Base-by-base conservation (phyloP, 352 stramenopile species). In the Phytophthora nicotianae region DNA sequence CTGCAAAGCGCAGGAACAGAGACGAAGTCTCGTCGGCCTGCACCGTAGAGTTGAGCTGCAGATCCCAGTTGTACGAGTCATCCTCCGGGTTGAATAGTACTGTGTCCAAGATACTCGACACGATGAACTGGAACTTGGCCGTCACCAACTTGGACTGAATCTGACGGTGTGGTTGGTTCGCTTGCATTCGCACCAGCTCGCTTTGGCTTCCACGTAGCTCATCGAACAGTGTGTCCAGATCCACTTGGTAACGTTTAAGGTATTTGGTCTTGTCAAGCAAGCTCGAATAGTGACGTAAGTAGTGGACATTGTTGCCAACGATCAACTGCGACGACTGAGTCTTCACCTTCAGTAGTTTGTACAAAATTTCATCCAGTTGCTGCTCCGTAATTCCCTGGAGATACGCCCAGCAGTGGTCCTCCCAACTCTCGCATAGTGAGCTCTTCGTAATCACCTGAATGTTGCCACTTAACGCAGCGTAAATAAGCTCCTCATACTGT, bases 341-440 rank as follows among this genome's bases (percentile, higher is more conserved):
- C 68, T 96, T 96, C 21, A 92, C 71, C 60, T 90, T 79, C 2
- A 92, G 64, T 24, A 94, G 59, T 33, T 88, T 86, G 52, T 79
- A 73, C 20, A 94, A 48, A 3, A 79, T 72, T 29, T 90, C 82
- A 43, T 96, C 87, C n/a, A 89, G 59, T 57, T 92, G 70, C 16
- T 86, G 74, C 32, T 91, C 83, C 2, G 72, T 86, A 32, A 90
- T 86, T 4, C 74, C 83, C 19, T 87, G 72, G 6, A 94, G 55
- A 54, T 88, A 89, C 17, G 83, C 85, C 87, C 87, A 96, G 55
- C 85, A 90, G 52, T 96, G 87, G 46, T 96, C 83, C 51, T 96
- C 87, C 87, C 87, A 96, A 27, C 41, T 90, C 46, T 88, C 82
- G 24, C 83, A 93, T n/a, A 91, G 45, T 41, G 76, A 66, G 16